Base-by-base conservation (phyloP, 1,284 basidiomycete genomes). In the Coniophora puteana region DNA sequence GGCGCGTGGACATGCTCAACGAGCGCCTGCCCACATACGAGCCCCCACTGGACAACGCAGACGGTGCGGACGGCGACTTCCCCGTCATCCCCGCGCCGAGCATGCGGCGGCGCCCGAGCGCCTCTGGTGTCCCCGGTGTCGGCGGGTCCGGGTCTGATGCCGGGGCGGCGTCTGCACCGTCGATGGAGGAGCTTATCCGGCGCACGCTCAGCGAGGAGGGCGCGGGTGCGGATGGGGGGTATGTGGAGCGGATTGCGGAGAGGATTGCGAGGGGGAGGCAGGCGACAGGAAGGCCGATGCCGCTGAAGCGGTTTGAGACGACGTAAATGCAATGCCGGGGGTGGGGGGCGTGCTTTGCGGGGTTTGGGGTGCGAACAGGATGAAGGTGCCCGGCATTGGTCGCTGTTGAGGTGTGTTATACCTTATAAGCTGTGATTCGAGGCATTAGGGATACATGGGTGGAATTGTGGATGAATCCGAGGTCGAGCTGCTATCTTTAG, bases 1-100 rank as follows among this genome's bases (percentile, higher is more conserved):
- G 93, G 49, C 89, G 88, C 53, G 87, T 86, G 25, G 95, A 99
- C 67, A 74, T 93, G 44, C 81, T 85, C 55, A 99, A 99, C 70
- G 95, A 99, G 65, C 86, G 90, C 44, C 67, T 97, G 38, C 95
- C 95, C 8, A 62, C 65, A 50, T 78, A 78, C 59, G 65, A 72
- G 51, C 65, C 65, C 23, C n/a, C n/a, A n/a, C n/a, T n/a, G n/a
- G n/a, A n/a, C n/a, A n/a, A n/a, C n/a, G 62, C 54, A 42, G 54
- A 50, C 14, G 49, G 50, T 36, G 53, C 55, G 38, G 61, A 62
- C 13, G 55, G 58, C 8, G 53, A 57, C 52, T 65, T 63, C 47
- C 68, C 61, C 43, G 73, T 69, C 51, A 81, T 74, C 63, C 71
- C 80, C 1, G 74, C 71, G 10, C 78, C 81, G 4, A 80, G 76